Evolutionary conservation across 768 basidiomycete species (phyloP), one percentile per base, ranked within the genome.

Genomic region (Trametes villosa): DNA sequence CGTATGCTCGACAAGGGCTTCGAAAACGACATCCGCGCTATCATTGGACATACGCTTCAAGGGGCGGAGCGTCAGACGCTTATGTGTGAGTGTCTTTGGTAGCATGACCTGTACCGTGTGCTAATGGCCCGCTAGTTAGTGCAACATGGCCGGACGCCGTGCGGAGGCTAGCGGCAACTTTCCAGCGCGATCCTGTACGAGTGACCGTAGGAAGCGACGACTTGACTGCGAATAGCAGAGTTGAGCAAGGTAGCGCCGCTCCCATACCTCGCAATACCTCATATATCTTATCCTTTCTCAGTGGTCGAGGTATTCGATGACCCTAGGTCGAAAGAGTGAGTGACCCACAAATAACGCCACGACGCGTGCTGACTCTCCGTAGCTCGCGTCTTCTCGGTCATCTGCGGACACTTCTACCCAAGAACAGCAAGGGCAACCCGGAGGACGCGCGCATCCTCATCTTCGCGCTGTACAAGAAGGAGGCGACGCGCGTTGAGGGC

Each of bases 81-180:
- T 82, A 95, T 96, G 94, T 96, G 92, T 95, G 72, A 66, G 91
- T 58, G 8, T n/a, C n/a, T n/a, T n/a, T n/a, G n/a, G n/a, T n/a
- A n/a, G n/a, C n/a, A n/a, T n/a, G n/a, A n/a, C n/a, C n/a, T n/a
- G n/a, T n/a, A n/a, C n/a, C n/a, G 9, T 13, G 18, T 22, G 46
- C 50, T 61, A n/a, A 62, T n/a, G 3, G 3, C 1, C 1, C 27
- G 20, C 2, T 22, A 96, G 94, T 98, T 79, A 97, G 94, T 52
- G 97, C 97, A 9, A 99, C 97, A 9, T 99, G 97, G 97, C 97
- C 97, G 0, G 94, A 96, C 68, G 86, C 91, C 12, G 96, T 99
- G 24, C 84, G 96, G 53, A 81, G 90, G 59, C 80, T 99, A 36
- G 97, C 97, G 0, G 82, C 85, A 67, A 88, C 94, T 11, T 98